phyloP scores from a whole-genome alignment of 1,284 basidiomycete genomes.

The Cryptococcus sp. region DNA sequence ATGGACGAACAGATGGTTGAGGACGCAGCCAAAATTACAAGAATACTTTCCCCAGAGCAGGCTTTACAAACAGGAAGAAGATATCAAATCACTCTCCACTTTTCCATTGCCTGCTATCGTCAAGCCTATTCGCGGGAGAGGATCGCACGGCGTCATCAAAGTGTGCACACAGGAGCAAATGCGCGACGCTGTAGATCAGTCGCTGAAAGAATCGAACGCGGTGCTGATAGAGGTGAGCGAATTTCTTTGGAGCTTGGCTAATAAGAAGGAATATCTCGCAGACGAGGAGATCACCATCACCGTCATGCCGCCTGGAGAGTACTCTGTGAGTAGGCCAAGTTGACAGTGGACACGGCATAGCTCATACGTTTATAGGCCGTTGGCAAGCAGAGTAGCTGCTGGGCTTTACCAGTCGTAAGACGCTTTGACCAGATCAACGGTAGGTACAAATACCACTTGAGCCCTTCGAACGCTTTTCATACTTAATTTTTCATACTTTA shows the following conservation, averaged over 20 bases:
- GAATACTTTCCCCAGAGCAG: slow-evolving; percentile 22
- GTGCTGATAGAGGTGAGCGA: slow-evolving; percentile 30
- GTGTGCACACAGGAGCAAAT: slow-evolving; percentile 22
- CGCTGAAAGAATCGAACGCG: slow-evolving; percentile 31
- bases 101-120: slow-evolving; percentile 19
- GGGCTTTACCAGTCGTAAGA: slow-evolving; percentile 36
- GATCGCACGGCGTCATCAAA: slow-evolving; percentile 33
- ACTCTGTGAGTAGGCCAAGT: slow-evolving; percentile 18
- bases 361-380: slow-evolving; percentile 6
- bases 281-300: slow-evolving; percentile 44
- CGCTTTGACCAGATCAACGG: slow-evolving; percentile 37
- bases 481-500: too few species aligned
- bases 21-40: slow-evolving; percentile 14
- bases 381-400: slow-evolving; percentile 24
- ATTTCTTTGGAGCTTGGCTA: neutral
- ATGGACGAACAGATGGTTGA: slow-evolving; percentile 34
- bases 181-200: slow-evolving; percentile 8
- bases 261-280: slow-evolving; percentile 25
- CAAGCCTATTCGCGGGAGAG: slow-evolving; percentile 41
- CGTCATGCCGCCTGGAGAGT: slow-evolving; percentile 41
- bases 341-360: too few species aligned
- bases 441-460: slow-evolving; percentile 1
- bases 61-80: slow-evolving; percentile 16
- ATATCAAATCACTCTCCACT: neutral
- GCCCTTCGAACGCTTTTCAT: neutral